A percentile compares a stretch with the other conserved stretches of the same genome.
These are phyloP conservation scores for Plantago coronopus DNA, from an alignment of 305 asterid species.

Conservation along the genomic window DNA sequence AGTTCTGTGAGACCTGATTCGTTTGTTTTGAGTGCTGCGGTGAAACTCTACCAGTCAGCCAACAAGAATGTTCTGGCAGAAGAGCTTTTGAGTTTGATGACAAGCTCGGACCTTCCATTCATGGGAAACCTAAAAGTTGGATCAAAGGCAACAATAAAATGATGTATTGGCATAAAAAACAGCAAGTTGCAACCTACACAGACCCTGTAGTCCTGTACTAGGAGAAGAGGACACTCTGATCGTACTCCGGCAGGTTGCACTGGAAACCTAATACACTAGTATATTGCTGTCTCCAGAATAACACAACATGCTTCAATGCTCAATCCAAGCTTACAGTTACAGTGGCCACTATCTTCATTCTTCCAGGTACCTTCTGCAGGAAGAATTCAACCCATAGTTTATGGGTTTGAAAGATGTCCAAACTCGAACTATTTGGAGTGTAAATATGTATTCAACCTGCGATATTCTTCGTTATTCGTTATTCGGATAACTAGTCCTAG, in stretches of 20 bases:
- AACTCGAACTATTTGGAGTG: no score
- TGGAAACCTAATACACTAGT: neutral
- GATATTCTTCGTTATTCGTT: no score
- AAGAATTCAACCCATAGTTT: no score
- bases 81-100: slow-evolving; percentile 44
- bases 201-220: neutral
- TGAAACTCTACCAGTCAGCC: slow-evolving; percentile 56
- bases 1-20: slow-evolving; percentile 41
- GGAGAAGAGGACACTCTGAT: neutral
- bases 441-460: no score
- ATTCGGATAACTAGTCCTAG: no score
- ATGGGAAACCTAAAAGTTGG: slow-evolving; percentile 59
- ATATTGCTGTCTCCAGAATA: no score
- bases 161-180: neutral
- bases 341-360: no score
- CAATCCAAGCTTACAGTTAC: no score
- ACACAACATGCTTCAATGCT: no score
- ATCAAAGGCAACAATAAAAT: slow-evolving; percentile 31
- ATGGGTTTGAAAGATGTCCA: no score
- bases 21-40: slow-evolving; percentile 68
- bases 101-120: slow-evolving; percentile 35
- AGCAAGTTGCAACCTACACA: neutral
- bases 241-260: neutral
- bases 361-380: no score
- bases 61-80: slow-evolving; percentile 39